Conservation (phyloP, 305 asterid genomes). For the Solanum chacoense region DNA sequence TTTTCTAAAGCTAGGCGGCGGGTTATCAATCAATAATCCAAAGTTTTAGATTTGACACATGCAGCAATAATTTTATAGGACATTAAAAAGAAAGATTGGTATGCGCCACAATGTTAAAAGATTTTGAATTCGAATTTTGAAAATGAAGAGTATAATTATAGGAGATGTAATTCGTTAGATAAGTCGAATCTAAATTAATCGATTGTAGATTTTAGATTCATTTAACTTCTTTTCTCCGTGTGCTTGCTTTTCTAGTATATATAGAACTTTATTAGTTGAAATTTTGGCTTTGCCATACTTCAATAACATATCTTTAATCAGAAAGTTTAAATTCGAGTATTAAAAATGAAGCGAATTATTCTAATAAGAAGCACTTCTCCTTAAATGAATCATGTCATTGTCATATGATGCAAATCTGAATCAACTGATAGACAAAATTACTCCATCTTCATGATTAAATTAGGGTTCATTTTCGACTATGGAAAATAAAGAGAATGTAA, state of each 20-base stretch:
- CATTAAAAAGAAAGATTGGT: not conserved
- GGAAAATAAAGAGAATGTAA: not conserved
- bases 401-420: not conserved
- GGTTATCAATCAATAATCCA: not conserved
- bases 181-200: not conserved
- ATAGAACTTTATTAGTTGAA: not conserved
- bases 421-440: not conserved
- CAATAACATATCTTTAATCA: not conserved
- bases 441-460: not conserved
- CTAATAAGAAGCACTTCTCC: not conserved
- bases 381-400: not conserved
- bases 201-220: not conserved
- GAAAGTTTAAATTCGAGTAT: not conserved
- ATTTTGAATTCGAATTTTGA: not conserved
- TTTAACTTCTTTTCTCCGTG: not conserved
- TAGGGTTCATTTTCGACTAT: not conserved
- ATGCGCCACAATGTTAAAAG: not conserved
- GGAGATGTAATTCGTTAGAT: not conserved
- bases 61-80: not conserved
- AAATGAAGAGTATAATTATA: not conserved
- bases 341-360: not conserved
- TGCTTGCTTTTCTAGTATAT: not conserved
- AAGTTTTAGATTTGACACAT: not conserved
- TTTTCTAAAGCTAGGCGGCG: not conserved
- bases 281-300: not conserved